Evolutionary conservation across 192 early-diverging fungal species (phyloP), one percentile per base, ranked within the genome.

Genomic region (Coemansia asiatica): DNA sequence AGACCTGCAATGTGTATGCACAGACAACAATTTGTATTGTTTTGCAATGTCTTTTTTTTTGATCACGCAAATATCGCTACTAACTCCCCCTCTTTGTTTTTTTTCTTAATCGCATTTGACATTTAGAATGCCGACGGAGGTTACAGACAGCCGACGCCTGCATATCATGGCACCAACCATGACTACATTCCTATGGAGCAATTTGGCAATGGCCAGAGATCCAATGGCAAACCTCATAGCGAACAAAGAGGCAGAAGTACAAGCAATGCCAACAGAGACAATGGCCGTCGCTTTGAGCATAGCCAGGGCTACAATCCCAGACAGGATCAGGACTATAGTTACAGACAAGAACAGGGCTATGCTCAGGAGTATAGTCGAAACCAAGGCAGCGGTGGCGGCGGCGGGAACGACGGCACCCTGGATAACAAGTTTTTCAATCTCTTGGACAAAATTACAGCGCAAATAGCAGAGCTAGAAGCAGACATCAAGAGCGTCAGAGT

Each of bases 381-480:
- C 33, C 15, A 31, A 16, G 22, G 4, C 33, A 36, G 29, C 21
- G 25, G 27, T 2, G 56, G 15, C 1, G 56, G 19, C 18, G 33
- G 29, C 56, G 21, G 19, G 16, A 23, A n/a, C 12, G 38, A 33
- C 38, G 25, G 53, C 23, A 55, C 8, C 59, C 8, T 38, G 22
- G 59, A 60, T 19, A 26, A 63, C 61, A 31, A 33, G 28, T 68
- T 60, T n/a, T 53, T 55, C 22, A 23, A 16, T 16, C 21, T 61
- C 56, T 28, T 64, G 8, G 64, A 62, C 50, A 29, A 38, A 38
- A 60, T 73, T 22, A 67, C 65, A 12, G 27, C 35, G 6, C 56
- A 67, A 29, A 56, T 72, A 38, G 57, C 64, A 5, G 46, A 61
- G 15, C 31, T 72, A 4, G 59, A 66, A 40, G 58, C 61, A 23